A percentile compares a stretch with the other conserved stretches of the same genome.
Evolutionary conservation across 305 asterid genomes (phyloP).

Genomic region (Solanum chacoense): DNA sequence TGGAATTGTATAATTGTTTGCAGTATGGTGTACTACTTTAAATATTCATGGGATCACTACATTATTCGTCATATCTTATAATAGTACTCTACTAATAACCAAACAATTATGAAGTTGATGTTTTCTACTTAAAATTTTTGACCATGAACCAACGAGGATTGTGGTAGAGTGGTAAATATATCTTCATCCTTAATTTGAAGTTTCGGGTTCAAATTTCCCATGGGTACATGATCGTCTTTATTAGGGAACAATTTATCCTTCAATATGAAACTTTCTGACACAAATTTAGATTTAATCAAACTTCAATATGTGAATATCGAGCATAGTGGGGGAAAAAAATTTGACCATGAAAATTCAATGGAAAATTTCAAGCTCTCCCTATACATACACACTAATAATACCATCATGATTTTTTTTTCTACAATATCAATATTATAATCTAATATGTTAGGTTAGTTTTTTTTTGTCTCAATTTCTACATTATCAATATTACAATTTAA

Average conservation of each 20-base stretch:
- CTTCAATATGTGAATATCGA: neutral
- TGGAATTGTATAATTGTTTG: neutral
- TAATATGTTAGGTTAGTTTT: neutral
- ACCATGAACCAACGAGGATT: neutral
- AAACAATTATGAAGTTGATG: neutral
- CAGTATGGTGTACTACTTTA: neutral
- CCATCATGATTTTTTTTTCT: neutral
- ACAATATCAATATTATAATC: neutral
- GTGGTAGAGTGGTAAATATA: neutral
- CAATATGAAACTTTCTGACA: too few relatives aligned
- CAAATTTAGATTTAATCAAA: too few relatives aligned
- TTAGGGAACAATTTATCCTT: too few relatives aligned
- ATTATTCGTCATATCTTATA: neutral
- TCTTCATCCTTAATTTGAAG: fast-evolving
- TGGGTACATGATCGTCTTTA: too few relatives aligned
- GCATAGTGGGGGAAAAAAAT: too few relatives aligned
- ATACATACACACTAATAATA: neutral
- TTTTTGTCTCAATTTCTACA: neutral
- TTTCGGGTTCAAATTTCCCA: fast-evolving
- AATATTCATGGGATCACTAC: constrained; percentile 2
- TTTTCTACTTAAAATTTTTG: neutral
- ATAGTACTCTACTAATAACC: neutral
- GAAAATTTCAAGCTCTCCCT: neutral
- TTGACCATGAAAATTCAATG: neutral
- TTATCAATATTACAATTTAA: neutral